Base-by-base conservation (phyloP, 1,284 basidiomycete species). In the Mycena sp. region DNA sequence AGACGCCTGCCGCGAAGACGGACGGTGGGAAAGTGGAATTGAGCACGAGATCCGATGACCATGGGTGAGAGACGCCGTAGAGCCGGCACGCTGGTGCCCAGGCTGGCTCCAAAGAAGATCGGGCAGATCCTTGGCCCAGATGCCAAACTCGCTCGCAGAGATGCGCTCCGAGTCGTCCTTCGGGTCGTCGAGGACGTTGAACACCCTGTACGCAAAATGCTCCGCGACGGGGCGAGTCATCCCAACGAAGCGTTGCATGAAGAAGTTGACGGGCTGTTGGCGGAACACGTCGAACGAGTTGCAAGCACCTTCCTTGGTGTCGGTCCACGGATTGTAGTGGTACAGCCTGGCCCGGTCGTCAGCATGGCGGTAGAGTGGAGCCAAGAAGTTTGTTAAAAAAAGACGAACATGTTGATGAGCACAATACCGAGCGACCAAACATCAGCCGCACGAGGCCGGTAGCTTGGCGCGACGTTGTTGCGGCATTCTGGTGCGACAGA, bases 381-480 rank as follows among this genome's bases (percentile, higher is more conserved):
- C n/a, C n/a, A n/a, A n/a, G n/a, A n/a, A n/a, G n/a, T n/a, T n/a
- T n/a, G n/a, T 21, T 35, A 29, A 50, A 62, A 48, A 59, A 52
- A 23, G 14, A 62, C 60, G 26, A 40, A 92, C 91, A 99, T 94
- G 78, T 99, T 99, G 84, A 99, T 94, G 70, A 99, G 87, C 64
- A 99, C 97, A 74, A 99, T 97, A 63, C 97, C 98, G 68, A 99
- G 86, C 28, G 96, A 99, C 97, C 97, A 99, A 58, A 99, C 94
- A 79, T 99, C 97, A 64, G 98, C 97, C 66, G 95, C 94, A 70
- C 91, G 92, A 59, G 97, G 96, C 70, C 90, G 87, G 82, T 99
- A 99, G 50, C 91, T 93, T 64, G 95, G 94, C 29, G 93, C 92
- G 69, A 97, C 84, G 78, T 99, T 98, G 85, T 99, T 99, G 76